Conservation (phyloP, 2,329 filamentous ascomycete genomes). For the Aspergillus japonicus region DNA sequence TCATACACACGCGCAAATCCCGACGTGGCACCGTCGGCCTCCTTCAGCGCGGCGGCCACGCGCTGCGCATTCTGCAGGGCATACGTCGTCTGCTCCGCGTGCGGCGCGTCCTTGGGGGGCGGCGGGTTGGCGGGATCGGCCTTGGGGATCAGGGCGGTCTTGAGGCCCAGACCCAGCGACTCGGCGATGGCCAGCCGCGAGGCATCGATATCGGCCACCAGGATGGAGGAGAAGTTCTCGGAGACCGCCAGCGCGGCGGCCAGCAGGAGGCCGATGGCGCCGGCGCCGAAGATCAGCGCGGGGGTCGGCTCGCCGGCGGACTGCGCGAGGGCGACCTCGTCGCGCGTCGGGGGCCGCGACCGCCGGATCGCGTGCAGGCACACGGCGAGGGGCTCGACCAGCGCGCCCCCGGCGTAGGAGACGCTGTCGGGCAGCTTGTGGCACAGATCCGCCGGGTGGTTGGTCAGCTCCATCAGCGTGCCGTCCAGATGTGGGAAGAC, state of each 20-base stretch:
- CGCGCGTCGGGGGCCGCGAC: slow-evolving; percentile 48
- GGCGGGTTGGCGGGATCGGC: slow-evolving; percentile 28
- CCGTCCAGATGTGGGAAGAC: slow-evolving; percentile 61
- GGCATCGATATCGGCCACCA: slow-evolving; percentile 62
- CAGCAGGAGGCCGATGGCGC: slow-evolving; percentile 60
- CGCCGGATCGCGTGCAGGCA: slow-evolving; percentile 60
- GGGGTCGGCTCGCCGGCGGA: slow-evolving; percentile 43
- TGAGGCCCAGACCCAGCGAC: slow-evolving; percentile 36
- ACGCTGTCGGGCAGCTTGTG: slow-evolving; percentile 56
- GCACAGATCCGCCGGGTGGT: slow-evolving; percentile 61
- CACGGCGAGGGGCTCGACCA: slow-evolving; percentile 61
- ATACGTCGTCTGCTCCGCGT: slow-evolving; percentile 33
- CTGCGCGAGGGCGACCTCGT: slow-evolving; percentile 40
- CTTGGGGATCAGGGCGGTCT: slow-evolving; percentile 39
- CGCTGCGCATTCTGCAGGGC: slow-evolving; percentile 38
- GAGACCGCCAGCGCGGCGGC: slow-evolving; percentile 58
- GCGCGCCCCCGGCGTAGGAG: slow-evolving; percentile 56
- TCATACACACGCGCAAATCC: slow-evolving; percentile 48
- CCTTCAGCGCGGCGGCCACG: slow-evolving; percentile 34
- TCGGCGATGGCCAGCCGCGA: slow-evolving; percentile 56
- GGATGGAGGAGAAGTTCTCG: slow-evolving; percentile 53
- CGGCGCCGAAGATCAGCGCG: slow-evolving; percentile 61
- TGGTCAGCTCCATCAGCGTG: slow-evolving; percentile 62
- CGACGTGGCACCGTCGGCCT: slow-evolving; percentile 23
- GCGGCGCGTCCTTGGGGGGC: slow-evolving; percentile 32